Base-by-base conservation (phyloP, 768 basidiomycete genomes). In the Paxillus rubicundulus region DNA sequence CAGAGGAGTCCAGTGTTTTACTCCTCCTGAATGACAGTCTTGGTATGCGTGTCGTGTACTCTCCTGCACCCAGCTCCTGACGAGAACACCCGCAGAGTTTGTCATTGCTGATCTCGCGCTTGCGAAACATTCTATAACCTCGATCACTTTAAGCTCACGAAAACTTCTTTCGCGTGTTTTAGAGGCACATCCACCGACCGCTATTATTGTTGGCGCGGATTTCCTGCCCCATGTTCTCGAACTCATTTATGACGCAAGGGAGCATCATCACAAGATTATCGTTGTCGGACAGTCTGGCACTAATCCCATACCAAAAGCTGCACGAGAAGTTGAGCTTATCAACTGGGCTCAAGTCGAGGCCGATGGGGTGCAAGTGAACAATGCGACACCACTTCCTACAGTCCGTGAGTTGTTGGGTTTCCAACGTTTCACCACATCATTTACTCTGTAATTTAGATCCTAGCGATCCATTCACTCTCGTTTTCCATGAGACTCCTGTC, bases 31-130 rank as follows among this genome's bases (percentile, higher is more conserved):
- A 93, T 56, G 92, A 93, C 62, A 70, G 86, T 41, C 73, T 93
- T 42, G 90, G 91, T 88, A 57, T 12, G 77, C 45, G 45, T 18
- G 1, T 43, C 27, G 45, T 51, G 39, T 40, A 20, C 42, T n/a
- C 9, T 32, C 21, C 2, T 41, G 18, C n/a, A 9, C 36, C 28
- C 13, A 50, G 20, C 6, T 5, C 53, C 54, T 20, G 20, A 32
- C 42, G 34, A 20, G 28, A 52, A 37, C 18, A 28, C 24, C 21
- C 42, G 28, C 61, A 89, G 91, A 88, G 71, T 94, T 88, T 65
- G 61, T 92, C 61, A 80, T 93, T 42, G 75, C 82, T 27, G 91
- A 93, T 70, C 76, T 94, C 24, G 90, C 90, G 1, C 77, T 94
- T 39, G 84, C 86, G 2, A 80, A 82, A 6, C 78, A 83, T 56